A percentile compares a stretch with the other conserved stretches of the same genome.
Evolutionary conservation across 208 protist species (phyloP).

Genomic region (Crithidia brevicula): DNA sequence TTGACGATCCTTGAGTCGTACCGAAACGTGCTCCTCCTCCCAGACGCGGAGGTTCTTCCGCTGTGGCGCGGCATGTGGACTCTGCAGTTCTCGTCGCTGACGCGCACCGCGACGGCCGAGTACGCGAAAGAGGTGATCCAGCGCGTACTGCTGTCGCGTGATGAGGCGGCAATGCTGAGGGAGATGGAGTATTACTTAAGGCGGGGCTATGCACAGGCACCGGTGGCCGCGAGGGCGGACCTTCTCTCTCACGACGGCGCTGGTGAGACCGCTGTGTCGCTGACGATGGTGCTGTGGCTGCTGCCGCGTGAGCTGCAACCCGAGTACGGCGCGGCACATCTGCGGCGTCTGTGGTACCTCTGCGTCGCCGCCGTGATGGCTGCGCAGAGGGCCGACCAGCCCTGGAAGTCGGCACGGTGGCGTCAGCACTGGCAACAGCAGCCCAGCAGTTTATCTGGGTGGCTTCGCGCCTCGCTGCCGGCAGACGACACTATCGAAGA

Average conservation of each 20-base stretch:
- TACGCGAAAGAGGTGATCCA: constrained; percentile 25
- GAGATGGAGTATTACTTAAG: constrained; percentile 36
- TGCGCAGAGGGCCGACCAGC: constrained; percentile 21
- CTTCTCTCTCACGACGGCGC: background rate
- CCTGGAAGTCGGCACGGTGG: constrained; percentile 34
- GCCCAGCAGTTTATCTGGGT: constrained; percentile 34
- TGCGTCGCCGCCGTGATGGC: constrained; percentile 31
- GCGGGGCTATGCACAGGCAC: constrained; percentile 13
- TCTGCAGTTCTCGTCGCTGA: constrained; percentile 12
- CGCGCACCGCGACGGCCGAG: constrained; percentile 14
- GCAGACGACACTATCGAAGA: constrained; percentile 33
- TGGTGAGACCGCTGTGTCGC: constrained; percentile 15
- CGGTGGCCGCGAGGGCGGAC: background rate
- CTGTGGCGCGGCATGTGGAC: constrained; percentile 27
- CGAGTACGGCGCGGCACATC: constrained; percentile 43
- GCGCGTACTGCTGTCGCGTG: constrained; percentile 27
- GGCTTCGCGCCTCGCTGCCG: constrained; percentile 33
- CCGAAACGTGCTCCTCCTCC: constrained; percentile 25
- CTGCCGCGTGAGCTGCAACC: constrained; percentile 46
- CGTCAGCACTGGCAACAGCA: constrained; percentile 39
- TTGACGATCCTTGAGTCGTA: constrained; percentile 27
- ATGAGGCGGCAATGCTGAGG: constrained; percentile 26
- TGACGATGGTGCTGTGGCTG: constrained; percentile 46
- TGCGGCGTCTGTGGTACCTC: constrained; percentile 42
- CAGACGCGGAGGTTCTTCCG: constrained; percentile 7